phyloP scores from a whole-genome alignment of 768 basidiomycete species.

The Rhizopogon roseolus region DNA sequence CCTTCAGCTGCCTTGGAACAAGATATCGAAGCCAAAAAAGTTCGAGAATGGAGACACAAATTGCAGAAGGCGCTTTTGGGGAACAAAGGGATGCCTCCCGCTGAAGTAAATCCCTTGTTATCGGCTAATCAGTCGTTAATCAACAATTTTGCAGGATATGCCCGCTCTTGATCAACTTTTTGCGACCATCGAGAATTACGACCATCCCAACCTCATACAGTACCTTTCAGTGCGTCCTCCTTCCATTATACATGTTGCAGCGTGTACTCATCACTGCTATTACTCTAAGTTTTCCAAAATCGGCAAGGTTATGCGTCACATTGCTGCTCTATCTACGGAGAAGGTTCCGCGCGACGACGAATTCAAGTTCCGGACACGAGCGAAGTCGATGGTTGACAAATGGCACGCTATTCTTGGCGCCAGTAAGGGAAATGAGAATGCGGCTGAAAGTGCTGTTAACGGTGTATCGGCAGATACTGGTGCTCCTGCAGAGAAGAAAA shows the following conservation, averaged over 20 bases:
- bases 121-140: conserved; percentile 3
- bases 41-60: conserved; percentile 89
- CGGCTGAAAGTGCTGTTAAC: conserved; percentile 20
- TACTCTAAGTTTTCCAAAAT: conserved; percentile 39
- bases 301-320: conserved; percentile 59
- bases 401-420: conserved; percentile 37
- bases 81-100: conserved; percentile 56
- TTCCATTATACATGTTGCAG: conserved; percentile 4
- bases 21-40: conserved; percentile 65
- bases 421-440: conserved; percentile 27
- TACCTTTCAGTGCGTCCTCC: conserved; percentile 52
- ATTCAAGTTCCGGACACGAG: conserved; percentile 48
- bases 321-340: conserved; percentile 37
- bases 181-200: conserved; percentile 70
- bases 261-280: conserved; percentile 7
- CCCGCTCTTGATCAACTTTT: conserved; percentile 66
- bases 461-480: conserved; percentile 18
- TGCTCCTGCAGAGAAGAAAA: conserved; percentile 17
- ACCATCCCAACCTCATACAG: conserved; percentile 66
- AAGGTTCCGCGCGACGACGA: conserved; percentile 48
- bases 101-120: conserved; percentile 43
- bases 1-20: conserved; percentile 36
- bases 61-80: conserved; percentile 85
- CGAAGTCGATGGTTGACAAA: conserved; percentile 41
- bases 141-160: conserved; percentile 58